Evolutionary conservation across 2,329 filamentous ascomycete species (phyloP).

Genomic region (Coniochaeta sp.): DNA sequence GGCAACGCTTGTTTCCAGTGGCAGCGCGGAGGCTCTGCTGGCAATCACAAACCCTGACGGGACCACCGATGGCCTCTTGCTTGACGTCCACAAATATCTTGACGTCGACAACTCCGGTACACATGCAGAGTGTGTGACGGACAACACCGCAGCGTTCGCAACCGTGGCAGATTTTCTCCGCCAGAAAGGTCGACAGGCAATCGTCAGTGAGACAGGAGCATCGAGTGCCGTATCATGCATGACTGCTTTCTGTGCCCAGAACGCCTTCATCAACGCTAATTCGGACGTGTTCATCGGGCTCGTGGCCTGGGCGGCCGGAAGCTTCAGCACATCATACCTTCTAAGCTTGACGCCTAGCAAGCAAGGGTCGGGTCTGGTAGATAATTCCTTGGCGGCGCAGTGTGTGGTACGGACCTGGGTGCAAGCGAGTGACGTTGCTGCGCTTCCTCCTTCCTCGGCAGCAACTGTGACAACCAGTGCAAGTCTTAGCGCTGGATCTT

Average conservation of each 20-base stretch:
- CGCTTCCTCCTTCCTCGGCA: neutral
- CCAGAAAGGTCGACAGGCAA: constrained; percentile 35
- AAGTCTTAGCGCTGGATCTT: neutral
- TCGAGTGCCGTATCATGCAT: constrained; percentile 34
- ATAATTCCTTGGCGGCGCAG: constrained; percentile 33
- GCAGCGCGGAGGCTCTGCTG: constrained; percentile 41
- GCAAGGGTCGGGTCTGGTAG: constrained; percentile 18
- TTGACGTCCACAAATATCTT: constrained; percentile 54
- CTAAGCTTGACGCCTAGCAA: constrained; percentile 33
- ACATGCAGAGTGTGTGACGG: constrained; percentile 38
- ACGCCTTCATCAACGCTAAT: constrained; percentile 35
- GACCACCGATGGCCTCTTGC: constrained; percentile 43
- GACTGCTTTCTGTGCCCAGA: constrained; percentile 36
- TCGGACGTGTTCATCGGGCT: constrained; percentile 39
- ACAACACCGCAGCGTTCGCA: constrained; percentile 41
- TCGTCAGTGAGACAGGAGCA: constrained; percentile 47
- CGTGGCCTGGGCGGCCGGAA: constrained; percentile 37
- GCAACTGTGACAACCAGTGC: neutral
- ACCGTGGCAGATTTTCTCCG: constrained; percentile 39
- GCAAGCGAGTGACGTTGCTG: constrained; percentile 6
- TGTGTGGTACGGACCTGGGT: constrained; percentile 31
- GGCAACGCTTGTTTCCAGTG: constrained; percentile 36
- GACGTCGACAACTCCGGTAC: constrained; percentile 47
- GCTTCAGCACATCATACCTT: constrained; percentile 32
- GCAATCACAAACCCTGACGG: constrained; percentile 52